Evolutionary conservation across 495 filamentous ascomycete species (phyloP).

Genomic region (Tetracladium marchalianum): DNA sequence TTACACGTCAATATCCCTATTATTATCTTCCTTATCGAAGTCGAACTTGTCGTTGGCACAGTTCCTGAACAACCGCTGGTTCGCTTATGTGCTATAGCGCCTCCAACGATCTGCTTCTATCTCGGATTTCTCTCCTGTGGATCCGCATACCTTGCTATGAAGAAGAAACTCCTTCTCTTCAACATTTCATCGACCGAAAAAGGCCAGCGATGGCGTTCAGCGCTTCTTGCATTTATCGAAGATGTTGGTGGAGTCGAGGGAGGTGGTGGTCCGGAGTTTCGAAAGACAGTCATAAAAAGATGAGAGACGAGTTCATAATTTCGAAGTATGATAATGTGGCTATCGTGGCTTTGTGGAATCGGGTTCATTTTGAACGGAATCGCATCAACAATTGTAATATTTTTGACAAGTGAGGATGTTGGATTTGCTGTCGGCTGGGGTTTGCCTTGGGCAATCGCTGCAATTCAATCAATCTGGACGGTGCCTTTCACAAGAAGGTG

Average conservation of each 20-base stretch:
- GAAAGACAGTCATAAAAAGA: conserved; percentile 9
- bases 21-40: conserved; percentile 10
- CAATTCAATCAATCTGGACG: not conserved
- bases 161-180: conserved; percentile 8
- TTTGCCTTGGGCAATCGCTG: conserved; percentile 7
- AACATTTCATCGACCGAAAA: conserved; percentile 15
- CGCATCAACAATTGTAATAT: conserved; percentile 8
- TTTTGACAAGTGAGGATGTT: conserved; percentile 7
- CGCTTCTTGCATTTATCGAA: conserved; percentile 8
- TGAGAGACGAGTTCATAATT: conserved; percentile 10
- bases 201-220: conserved; percentile 12
- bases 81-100: conserved; percentile 13
- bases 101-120: conserved; percentile 17
- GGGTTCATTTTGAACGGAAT: conserved; percentile 4
- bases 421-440: conserved; percentile 17
- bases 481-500: not conserved
- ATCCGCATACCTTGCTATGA: conserved; percentile 7
- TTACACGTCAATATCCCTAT: conserved; percentile 13
- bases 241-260: conserved; percentile 12
- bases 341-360: conserved; percentile 10
- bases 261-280: conserved; percentile 13
- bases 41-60: conserved; percentile 10
- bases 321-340: conserved; percentile 7
- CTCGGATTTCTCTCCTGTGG: conserved; percentile 11
- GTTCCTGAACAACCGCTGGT: conserved; percentile 8